phyloP scores from a whole-genome alignment of 2,329 filamentous ascomycete genomes.

The Aspergillus aculeatinus region DNA sequence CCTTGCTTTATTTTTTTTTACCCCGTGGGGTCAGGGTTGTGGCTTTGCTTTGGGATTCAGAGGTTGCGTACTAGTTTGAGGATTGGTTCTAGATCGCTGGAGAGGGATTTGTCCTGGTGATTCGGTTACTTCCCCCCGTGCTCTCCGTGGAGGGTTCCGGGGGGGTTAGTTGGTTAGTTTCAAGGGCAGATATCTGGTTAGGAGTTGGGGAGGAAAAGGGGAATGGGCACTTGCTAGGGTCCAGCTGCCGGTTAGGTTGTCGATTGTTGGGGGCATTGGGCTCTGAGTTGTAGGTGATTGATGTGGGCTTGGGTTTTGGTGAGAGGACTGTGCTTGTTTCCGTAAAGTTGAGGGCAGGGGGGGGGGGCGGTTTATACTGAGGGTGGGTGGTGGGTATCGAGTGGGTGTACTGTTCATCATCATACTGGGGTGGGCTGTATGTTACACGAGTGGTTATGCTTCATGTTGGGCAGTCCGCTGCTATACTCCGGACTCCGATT shows the following conservation, averaged over 20 bases:
- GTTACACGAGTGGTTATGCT: not conserved
- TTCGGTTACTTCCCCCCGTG: too few relatives aligned
- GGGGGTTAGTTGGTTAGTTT: too few relatives aligned
- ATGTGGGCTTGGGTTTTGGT: not conserved
- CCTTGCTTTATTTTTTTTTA: not conserved
- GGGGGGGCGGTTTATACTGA: too few relatives aligned
- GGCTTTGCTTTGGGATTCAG: not conserved
- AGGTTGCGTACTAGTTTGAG: not conserved
- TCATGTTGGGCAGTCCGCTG: not conserved
- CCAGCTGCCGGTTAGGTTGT: not conserved
- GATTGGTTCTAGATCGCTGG: not conserved
- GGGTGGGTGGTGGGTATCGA: too few relatives aligned
- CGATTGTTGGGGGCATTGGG: not conserved
- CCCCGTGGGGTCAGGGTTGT: too few relatives aligned
- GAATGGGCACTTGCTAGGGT: not conserved
- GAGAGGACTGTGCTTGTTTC: too few relatives aligned
- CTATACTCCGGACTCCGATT: not conserved
- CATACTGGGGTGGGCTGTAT: too few relatives aligned
- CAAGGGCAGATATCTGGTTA: not conserved
- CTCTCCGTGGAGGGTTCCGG: too few relatives aligned
- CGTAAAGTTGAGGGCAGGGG: too few relatives aligned
- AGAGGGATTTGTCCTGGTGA: not conserved
- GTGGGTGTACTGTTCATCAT: too few relatives aligned
- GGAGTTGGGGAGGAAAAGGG: not conserved
- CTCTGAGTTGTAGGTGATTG: not conserved